A percentile compares a stretch with the other conserved stretches of the same genome.
phyloP scores from a whole-genome alignment of 2,329 filamentous ascomycete species.

The Emydomyces testavorans region DNA sequence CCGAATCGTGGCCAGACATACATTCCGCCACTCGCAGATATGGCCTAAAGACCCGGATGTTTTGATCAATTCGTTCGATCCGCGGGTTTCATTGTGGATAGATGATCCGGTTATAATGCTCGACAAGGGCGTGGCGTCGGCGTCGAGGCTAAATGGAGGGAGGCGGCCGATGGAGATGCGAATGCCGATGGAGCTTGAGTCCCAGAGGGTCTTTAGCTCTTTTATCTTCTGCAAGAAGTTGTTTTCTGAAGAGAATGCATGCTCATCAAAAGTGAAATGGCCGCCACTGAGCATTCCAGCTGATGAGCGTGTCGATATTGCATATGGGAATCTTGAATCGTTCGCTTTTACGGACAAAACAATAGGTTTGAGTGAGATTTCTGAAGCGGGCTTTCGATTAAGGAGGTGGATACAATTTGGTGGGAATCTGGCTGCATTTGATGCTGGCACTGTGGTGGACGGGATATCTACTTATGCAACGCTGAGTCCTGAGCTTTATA shows the following conservation, averaged over 20 bases:
- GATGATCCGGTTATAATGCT: conserved; percentile 60
- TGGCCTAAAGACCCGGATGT: conserved; percentile 58
- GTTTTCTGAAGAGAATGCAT: background rate
- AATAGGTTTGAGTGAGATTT: conserved; percentile 47
- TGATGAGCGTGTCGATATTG: conserved; percentile 43
- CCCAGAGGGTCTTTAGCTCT: conserved; percentile 49
- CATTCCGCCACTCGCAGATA: conserved; percentile 43
- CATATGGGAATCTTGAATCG: conserved; percentile 34
- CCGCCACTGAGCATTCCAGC: conserved; percentile 62
- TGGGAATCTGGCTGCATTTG: conserved; percentile 19
- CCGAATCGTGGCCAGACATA: conserved; percentile 56
- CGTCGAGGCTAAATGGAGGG: conserved; percentile 13
- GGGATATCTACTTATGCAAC: conserved; percentile 57
- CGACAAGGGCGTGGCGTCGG: conserved; percentile 22
- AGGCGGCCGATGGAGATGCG: conserved; percentile 35
- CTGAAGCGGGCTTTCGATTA: conserved; percentile 60
- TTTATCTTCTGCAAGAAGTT: conserved; percentile 52
- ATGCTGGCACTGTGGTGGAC: conserved; percentile 38
- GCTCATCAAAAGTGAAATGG: conserved; percentile 49
- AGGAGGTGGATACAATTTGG: conserved; percentile 63
- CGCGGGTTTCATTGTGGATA: conserved; percentile 57
- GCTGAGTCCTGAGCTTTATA: conserved; percentile 63
- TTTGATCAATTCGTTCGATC: conserved; percentile 61
- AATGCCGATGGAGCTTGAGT: conserved; percentile 45
- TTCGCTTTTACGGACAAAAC: conserved; percentile 36